These are phyloP conservation scores for Isatis tinctoria DNA, from an alignment of 345 rosid species.

Conservation along the genomic window DNA sequence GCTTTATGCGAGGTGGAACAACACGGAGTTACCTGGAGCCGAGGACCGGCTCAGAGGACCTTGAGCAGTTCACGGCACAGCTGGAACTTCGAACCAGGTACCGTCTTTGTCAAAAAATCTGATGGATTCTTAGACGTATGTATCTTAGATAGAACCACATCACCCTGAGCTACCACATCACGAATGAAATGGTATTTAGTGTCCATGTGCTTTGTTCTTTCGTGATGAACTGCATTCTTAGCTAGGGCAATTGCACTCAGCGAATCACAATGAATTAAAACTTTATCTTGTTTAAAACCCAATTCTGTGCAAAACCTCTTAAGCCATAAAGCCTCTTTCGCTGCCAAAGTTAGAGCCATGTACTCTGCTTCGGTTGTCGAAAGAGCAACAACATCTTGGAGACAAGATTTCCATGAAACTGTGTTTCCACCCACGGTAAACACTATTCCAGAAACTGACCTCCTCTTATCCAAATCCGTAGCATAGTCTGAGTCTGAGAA, in stretches of 20 bases:
- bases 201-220: background rate
- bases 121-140: background rate
- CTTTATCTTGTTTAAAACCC: background rate
- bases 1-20: too few species aligned
- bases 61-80: background rate
- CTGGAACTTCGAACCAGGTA: background rate
- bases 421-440: too few species aligned
- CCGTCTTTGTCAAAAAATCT: background rate
- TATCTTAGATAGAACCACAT: too few species aligned
- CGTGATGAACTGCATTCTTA: background rate
- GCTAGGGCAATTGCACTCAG: background rate
- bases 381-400: too few species aligned
- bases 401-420: too few species aligned
- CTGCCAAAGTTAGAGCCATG: background rate
- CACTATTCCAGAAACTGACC: background rate
- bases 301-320: background rate
- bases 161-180: background rate
- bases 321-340: background rate
- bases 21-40: background rate
- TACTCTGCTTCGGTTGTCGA: background rate
- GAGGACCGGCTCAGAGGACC: background rate
- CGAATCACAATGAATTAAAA: background rate
- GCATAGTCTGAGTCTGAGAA: too few species aligned
- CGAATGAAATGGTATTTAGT: background rate
- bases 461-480: too few species aligned